phyloP scores from a whole-genome alignment of 345 rosid species.

The Turnera subulata region DNA sequence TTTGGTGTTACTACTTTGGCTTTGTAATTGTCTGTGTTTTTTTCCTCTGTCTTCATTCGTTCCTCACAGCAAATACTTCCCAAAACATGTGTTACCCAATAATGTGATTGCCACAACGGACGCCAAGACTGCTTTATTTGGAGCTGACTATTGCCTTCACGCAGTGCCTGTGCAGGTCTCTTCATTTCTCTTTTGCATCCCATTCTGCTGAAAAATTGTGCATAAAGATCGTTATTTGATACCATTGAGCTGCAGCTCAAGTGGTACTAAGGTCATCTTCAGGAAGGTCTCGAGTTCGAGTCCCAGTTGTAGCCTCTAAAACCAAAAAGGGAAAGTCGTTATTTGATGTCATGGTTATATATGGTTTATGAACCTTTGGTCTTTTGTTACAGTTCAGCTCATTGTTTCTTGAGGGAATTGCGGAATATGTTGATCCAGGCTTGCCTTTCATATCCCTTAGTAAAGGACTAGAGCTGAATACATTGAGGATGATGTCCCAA shows the following conservation, averaged over 20 bases:
- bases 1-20: not conserved
- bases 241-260: no score
- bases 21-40: no score
- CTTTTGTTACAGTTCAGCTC: slow-evolving; percentile 74
- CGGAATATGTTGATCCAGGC: slow-evolving; percentile 69
- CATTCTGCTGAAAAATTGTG: not conserved
- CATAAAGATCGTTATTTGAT: not conserved
- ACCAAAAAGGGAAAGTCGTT: no score
- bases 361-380: slow-evolving; percentile 11
- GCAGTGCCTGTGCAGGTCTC: slow-evolving; percentile 92
- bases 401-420: slow-evolving; percentile 68
- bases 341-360: not conserved
- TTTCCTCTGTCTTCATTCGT: slow-evolving; percentile 1
- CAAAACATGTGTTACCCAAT: slow-evolving; percentile 68
- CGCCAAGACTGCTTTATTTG: slow-evolving; percentile 65
- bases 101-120: slow-evolving; percentile 78
- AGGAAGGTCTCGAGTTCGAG: no score
- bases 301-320: no score
- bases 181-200: not conserved
- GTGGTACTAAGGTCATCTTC: no score
- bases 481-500: slow-evolving; percentile 94
- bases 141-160: slow-evolving; percentile 82
- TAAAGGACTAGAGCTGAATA: slow-evolving; percentile 86
- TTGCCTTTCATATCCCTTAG: slow-evolving; percentile 92
- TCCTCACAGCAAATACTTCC: slow-evolving; percentile 67